These are phyloP conservation scores for Penicillium concentricum DNA, from an alignment of 2,329 filamentous ascomycete species.

Conservation along the genomic window DNA sequence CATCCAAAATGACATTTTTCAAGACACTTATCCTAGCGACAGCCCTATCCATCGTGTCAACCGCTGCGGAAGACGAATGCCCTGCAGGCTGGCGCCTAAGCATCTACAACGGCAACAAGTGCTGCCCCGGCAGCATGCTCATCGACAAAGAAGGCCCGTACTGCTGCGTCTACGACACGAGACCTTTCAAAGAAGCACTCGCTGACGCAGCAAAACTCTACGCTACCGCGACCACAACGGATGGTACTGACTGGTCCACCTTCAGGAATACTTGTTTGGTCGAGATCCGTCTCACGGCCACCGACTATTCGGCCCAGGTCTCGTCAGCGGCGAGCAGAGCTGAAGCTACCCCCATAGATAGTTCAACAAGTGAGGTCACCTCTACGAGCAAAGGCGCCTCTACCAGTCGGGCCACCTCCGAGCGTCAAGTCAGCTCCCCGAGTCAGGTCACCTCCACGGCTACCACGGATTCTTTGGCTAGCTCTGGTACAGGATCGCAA, in stretches of 20 bases:
- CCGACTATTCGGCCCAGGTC: conserved; percentile 10
- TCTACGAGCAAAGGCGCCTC: neutral
- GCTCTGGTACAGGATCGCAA: neutral
- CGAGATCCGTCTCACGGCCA: conserved; percentile 7
- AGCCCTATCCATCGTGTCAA: neutral
- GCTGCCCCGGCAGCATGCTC: conserved; percentile 5
- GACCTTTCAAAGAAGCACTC: neutral
- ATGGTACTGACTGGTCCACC: neutral
- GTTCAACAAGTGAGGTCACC: neutral
- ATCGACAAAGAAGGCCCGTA: neutral
- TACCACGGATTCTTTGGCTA: neutral
- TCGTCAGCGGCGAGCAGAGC: conserved; percentile 1
- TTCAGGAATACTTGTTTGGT: neutral
- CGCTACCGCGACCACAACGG: neutral
- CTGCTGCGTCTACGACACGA: conserved; percentile 7
- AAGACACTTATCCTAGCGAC: neutral
- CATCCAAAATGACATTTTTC: neutral
- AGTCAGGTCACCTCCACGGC: too few species aligned
- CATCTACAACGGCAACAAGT: neutral
- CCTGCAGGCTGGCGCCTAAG: conserved; percentile 1
- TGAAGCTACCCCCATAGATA: neutral
- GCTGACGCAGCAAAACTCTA: neutral
- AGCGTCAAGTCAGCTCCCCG: too few species aligned
- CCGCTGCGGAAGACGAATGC: neutral
- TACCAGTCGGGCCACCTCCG: too few species aligned